phyloP scores from a whole-genome alignment of 1,284 basidiomycete genomes.

The Ustanciosporium gigantosporum region DNA sequence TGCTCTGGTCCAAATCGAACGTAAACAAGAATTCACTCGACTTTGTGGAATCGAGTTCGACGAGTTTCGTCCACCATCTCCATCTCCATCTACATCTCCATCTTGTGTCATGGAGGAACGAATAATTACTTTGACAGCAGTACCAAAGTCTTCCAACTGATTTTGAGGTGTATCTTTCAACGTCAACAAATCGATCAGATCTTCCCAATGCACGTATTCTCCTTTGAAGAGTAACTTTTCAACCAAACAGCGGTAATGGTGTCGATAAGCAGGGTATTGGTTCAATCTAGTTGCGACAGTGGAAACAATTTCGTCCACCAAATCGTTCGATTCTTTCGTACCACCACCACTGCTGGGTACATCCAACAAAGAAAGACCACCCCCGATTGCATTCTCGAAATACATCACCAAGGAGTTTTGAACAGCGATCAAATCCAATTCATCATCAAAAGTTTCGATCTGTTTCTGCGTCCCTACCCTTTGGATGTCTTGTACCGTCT shows the following conservation, averaged over 20 bases:
- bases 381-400: conserved; percentile 35
- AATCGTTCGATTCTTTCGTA: conserved; percentile 2
- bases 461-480: conserved; percentile 44
- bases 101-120: conserved; percentile 61
- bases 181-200: conserved; percentile 65
- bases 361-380: conserved; percentile 3
- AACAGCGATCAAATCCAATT: conserved; percentile 66
- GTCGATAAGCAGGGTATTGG: conserved; percentile 33
- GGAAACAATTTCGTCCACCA: conserved; percentile 20
- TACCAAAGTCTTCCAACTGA: conserved; percentile 61
- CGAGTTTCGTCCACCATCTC: too few species aligned
- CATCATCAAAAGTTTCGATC: conserved; percentile 64
- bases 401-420: conserved; percentile 62
- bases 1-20: conserved; percentile 80
- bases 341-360: neutral
- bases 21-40: conserved; percentile 64
- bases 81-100: too few species aligned
- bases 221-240: conserved; percentile 58
- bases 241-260: conserved; percentile 45
- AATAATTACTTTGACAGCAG: conserved; percentile 64
- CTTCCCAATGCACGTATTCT: conserved; percentile 63
- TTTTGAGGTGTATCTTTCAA: conserved; percentile 63
- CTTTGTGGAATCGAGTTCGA: too few species aligned
- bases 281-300: conserved; percentile 18
- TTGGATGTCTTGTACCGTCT: conserved; percentile 22